Evolutionary conservation across 2,329 filamentous ascomycete genomes (phyloP), one percentile per base, ranked within the genome.

Genomic region (Apiospora aurea): DNA sequence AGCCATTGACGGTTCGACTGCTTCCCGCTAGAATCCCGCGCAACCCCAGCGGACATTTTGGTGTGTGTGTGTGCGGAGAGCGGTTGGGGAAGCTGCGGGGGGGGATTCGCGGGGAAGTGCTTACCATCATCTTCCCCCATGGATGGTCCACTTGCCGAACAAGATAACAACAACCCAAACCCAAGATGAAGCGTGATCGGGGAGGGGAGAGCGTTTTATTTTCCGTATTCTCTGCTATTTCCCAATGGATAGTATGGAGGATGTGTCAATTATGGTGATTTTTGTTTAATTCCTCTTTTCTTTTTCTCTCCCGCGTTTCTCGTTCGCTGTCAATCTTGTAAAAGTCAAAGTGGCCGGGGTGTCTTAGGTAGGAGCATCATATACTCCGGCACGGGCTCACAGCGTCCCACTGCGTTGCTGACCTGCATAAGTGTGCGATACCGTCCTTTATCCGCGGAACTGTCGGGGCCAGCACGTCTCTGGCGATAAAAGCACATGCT

Each of bases 21-120:
- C 14, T 47, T 47, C 18, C 18, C 46, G 46, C 46, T 10, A 47
- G 18, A 8, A 47, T 10, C 21, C 46, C 46, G 46, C 46, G 46
- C 6, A 47, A 47, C 57, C 57, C 57, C 57, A 64, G 57, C 34
- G 29, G 57, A 64, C 57, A 13, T 64, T 29, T 24, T 64, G n/a
- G 49, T 51, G 57, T n/a, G 34, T 51, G 57, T n/a, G 34, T 38
- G 57, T 64, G 57, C 57, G 57, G 57, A 41, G 57, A 64, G 2
- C 29, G 57, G 21, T 41, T 64, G 57, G 57, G 57, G 57, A 64
- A 64, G 57, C 57, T 64, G 57, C 57, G 57, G 57, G 57, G 57
- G 57, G 47, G 57, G 34, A 24, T 24, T 64, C 18, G 57, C 57
- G 18, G 57, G 57, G 34, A n/a, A 18, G 7, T 47, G 11, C 13